Evolutionary conservation across 2,329 filamentous ascomycete genomes (phyloP), one percentile per base, ranked within the genome.

Genomic region (Coniochaeta sp.): DNA sequence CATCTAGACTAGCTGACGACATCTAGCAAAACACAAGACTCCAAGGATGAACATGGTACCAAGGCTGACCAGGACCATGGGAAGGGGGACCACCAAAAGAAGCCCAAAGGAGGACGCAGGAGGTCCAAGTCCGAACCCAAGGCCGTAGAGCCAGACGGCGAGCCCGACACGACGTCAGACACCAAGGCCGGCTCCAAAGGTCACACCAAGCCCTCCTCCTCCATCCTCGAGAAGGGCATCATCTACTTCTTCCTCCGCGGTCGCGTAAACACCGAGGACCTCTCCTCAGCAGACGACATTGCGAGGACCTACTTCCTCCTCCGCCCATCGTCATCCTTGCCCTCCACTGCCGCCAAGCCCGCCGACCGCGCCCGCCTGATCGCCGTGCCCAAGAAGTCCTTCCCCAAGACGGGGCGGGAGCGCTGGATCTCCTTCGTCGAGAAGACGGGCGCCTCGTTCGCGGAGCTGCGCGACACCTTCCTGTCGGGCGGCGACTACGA

Each of bases 231-330:
- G 69, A 96, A 95, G 68, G 92, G 92, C 3, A 83, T 95, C 66
- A 87, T 96, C 65, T 96, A 96, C 78, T 96, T 96, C 80, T 96
- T 96, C 78, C 88, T 89, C 67, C 87, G 92, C 19, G 86, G 86
- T 8, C 87, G 91, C 14, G 90, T 96, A 40, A 84, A 85, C 57
- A 81, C 90, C 28, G 84, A 91, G 4, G 81, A 90, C 7, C 87
- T 91, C 0, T 81, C 87, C 19, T 80, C 82, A 54, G 79, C 93
- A 1, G 75, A 82, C 44, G 91, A 96, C 58, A 82, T 96, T 56
- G 85, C 89, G 47, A 87, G 91, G 56, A 91, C 83, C 63, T 93
- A 89, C 75, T 87, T 96, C 67, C 81, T 96, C 16, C 81, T 96
- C 4, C 85, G 89, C 0, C 91, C 91, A 0, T 77, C 93, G 4